A percentile compares a stretch with the other conserved stretches of the same genome.
phyloP scores from a whole-genome alignment of 2,329 filamentous ascomycete species.

The Ascochyta lentis region DNA sequence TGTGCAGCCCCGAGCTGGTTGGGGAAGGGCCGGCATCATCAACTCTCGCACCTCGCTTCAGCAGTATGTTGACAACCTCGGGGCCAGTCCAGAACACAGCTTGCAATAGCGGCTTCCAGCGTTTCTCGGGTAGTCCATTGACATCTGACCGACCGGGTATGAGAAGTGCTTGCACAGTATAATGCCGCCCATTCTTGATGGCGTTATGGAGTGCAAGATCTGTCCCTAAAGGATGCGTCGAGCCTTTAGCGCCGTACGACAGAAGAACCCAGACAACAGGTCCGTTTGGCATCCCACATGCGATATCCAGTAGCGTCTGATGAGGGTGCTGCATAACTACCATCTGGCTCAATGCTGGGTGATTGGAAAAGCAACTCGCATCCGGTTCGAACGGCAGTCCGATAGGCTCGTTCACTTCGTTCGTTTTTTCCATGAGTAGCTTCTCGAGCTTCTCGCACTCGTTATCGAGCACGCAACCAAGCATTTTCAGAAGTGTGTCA shows the following conservation, averaged over 20 bases:
- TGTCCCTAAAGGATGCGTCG: conserved; percentile 40
- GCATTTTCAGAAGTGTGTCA: conserved; percentile 36
- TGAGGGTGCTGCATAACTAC: conserved; percentile 39
- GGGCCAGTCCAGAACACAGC: conserved; percentile 42
- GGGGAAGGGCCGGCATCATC: conserved; percentile 28
- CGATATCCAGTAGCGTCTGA: conserved; percentile 44
- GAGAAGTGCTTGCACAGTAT: conserved; percentile 39
- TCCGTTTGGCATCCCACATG: conserved; percentile 38
- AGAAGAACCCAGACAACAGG: conserved; percentile 37
- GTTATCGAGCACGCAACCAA: conserved; percentile 33
- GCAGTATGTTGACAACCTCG: conserved; percentile 37
- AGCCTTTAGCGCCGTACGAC: conserved; percentile 37
- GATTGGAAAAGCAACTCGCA: conserved; percentile 32
- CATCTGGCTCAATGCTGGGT: conserved; percentile 34
- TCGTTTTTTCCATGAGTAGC: conserved; percentile 31
- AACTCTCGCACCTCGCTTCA: conserved; percentile 38
- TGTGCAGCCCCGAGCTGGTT: conserved; percentile 15
- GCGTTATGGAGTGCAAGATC: conserved; percentile 46
- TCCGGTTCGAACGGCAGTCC: conserved; percentile 38
- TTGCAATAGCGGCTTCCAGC: conserved; percentile 42
- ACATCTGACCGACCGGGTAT: conserved; percentile 31
- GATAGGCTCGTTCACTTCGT: conserved; percentile 39
- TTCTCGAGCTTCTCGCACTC: conserved; percentile 35
- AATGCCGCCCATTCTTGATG: conserved; percentile 42
- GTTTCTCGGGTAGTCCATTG: conserved; percentile 32